These are phyloP conservation scores for Hymenoscyphus occultus DNA, from an alignment of 2,329 filamentous ascomycete species.

Conservation along the genomic window DNA sequence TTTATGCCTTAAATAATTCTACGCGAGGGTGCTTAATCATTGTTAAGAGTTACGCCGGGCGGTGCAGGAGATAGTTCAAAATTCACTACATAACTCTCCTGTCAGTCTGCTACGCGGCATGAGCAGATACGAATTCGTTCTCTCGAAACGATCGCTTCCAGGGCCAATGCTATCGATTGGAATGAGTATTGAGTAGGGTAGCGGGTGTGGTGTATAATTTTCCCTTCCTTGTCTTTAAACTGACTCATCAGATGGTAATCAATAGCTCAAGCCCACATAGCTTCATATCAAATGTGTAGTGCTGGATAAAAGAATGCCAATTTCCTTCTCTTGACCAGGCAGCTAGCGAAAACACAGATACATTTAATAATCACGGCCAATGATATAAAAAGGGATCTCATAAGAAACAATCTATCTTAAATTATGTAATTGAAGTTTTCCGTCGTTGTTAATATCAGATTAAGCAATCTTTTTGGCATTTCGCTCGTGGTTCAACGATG, in stretches of 20 bases:
- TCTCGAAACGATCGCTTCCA: background rate
- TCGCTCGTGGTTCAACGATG: no score
- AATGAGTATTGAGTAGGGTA: background rate
- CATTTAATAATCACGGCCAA: background rate
- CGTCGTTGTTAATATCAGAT: background rate
- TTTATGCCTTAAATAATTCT: no score
- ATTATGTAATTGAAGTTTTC: background rate
- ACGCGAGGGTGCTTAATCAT: no score
- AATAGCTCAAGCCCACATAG: background rate
- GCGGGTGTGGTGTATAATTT: background rate
- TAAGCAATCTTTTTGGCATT: background rate
- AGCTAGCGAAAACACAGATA: background rate
- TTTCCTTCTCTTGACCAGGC: background rate
- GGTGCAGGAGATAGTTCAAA: background rate
- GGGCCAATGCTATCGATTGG: background rate
- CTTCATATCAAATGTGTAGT: background rate
- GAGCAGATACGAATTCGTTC: background rate
- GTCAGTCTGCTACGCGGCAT: background rate
- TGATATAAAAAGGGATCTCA: background rate
- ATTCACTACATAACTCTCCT: background rate
- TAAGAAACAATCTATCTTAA: background rate
- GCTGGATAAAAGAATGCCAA: background rate
- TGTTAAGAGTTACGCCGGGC: no score
- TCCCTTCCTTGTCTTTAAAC: background rate
- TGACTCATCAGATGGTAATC: background rate